Conservation (phyloP, 2,329 filamentous ascomycete species). For the Juglanconis juglandina region DNA sequence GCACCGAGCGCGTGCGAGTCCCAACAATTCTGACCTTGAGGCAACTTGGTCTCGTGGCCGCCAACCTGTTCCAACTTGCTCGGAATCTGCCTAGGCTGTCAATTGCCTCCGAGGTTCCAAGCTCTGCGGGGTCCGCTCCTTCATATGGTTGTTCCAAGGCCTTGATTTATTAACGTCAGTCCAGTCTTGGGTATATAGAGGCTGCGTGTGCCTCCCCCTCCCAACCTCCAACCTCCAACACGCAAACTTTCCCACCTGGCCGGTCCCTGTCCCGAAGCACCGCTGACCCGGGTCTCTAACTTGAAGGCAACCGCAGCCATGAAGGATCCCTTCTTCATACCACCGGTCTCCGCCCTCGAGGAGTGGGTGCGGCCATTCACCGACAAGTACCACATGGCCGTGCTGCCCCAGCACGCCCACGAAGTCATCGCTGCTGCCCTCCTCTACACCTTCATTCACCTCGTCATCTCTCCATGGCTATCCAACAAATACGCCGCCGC, state of each 20-base stretch:
- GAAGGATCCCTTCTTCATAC: slow-evolving; percentile 70
- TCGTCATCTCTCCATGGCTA: slow-evolving; percentile 63
- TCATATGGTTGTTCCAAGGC: not conserved
- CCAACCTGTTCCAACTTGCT: not conserved
- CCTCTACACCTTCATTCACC: slow-evolving; percentile 67
- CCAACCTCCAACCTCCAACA: not conserved
- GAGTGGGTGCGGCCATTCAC: slow-evolving; percentile 61
- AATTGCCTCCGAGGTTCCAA: slow-evolving; percentile 8
- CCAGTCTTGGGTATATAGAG: not conserved
- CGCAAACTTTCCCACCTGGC: not conserved
- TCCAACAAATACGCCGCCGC: slow-evolving; percentile 60
- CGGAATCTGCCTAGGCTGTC: not conserved
- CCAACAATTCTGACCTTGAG: slow-evolving; percentile 15
- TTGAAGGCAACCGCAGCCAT: slow-evolving; percentile 41
- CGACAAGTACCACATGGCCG: slow-evolving; percentile 57
- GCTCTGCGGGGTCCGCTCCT: slow-evolving; percentile 6
- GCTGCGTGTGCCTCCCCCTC: not conserved
- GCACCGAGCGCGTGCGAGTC: slow-evolving; percentile 7
- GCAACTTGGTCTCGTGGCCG: slow-evolving; percentile 8
- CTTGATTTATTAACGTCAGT: not conserved
- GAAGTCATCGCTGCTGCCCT: slow-evolving; percentile 65
- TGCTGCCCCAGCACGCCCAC: slow-evolving; percentile 73
- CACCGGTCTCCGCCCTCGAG: slow-evolving; percentile 55
- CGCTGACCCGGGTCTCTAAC: not conserved
- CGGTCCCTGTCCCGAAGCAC: not conserved